Evolutionary conservation across 108 stramenopile genomes (phyloP).

Genomic region (Pinguiococcus pyrenoidosus): DNA sequence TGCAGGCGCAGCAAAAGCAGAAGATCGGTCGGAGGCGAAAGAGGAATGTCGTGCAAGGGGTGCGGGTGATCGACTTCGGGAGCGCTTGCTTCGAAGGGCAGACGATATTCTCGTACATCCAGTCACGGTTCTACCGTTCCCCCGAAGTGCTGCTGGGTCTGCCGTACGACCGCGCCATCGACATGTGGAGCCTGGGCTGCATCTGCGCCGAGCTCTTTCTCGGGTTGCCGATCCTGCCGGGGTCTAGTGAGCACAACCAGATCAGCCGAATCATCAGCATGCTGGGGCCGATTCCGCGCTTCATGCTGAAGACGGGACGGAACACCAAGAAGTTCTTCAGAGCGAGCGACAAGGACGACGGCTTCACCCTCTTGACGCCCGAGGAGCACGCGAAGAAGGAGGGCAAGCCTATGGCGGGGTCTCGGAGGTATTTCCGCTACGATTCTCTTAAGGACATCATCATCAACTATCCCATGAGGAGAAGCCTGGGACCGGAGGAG

Average conservation of each 20-base stretch:
- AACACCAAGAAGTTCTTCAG: slow-evolving; percentile 37
- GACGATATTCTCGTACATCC: slow-evolving; percentile 81
- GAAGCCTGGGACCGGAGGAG: no score
- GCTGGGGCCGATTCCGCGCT: slow-evolving; percentile 67
- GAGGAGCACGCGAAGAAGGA: no score
- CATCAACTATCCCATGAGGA: no score
- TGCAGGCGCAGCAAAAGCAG: neutral
- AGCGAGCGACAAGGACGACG: neutral
- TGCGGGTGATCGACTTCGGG: slow-evolving; percentile 93
- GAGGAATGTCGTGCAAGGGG: no score
- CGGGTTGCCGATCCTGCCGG: slow-evolving; percentile 87
- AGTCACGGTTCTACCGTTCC: slow-evolving; percentile 92
- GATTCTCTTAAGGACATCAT: no score
- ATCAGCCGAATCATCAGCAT: slow-evolving; percentile 75
- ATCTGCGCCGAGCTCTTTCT: slow-evolving; percentile 86
- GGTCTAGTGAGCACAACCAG: slow-evolving; percentile 86
- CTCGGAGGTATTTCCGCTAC: no score
- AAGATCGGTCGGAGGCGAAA: neutral
- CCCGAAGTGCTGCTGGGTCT: slow-evolving; percentile 85
- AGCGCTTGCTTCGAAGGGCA: slow-evolving; percentile 71
- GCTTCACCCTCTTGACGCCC: no score
- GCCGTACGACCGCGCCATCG: slow-evolving; percentile 85
- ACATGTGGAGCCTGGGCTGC: slow-evolving; percentile 94
- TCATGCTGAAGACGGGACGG: slow-evolving; percentile 45
- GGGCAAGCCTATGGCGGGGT: no score